A percentile compares a stretch with the other conserved stretches of the same genome.
These are phyloP conservation scores for Yamadazyma atmosphaerica DNA, from an alignment of 1,139 yeast species.

Conservation along the genomic window DNA sequence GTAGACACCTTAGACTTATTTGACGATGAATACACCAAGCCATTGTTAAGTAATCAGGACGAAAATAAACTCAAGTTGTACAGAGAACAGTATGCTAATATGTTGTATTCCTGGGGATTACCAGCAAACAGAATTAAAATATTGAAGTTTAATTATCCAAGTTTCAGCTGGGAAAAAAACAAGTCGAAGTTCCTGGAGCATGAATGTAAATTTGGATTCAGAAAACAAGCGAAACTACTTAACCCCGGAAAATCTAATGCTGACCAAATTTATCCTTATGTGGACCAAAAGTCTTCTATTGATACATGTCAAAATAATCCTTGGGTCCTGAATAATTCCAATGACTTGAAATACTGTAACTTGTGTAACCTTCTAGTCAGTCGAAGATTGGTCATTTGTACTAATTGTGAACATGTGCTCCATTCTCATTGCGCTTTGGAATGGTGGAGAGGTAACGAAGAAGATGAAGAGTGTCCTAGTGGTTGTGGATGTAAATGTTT, in stretches of 20 bases:
- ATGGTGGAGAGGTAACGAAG: constrained; percentile 70
- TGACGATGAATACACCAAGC: constrained; percentile 45
- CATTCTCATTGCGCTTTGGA: constrained; percentile 77
- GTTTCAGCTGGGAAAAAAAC: constrained; percentile 14
- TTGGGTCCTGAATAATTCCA: constrained; percentile 33
- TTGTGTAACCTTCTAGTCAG: constrained; percentile 63
- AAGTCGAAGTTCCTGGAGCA: constrained; percentile 33
- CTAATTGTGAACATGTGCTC: constrained; percentile 72
- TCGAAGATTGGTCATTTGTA: constrained; percentile 65
- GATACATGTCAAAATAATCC: constrained; percentile 25
- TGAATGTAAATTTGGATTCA: constrained; percentile 44
- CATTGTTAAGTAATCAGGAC: constrained; percentile 50
- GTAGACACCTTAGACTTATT: constrained; percentile 55
- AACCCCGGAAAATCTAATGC: constrained; percentile 10
- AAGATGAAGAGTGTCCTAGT: constrained; percentile 65
- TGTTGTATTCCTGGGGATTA: constrained; percentile 80
- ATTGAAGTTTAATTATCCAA: constrained; percentile 65
- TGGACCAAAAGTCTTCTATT: constrained; percentile 22
- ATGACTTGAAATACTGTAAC: constrained; percentile 48
- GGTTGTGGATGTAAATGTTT: constrained; percentile 89
- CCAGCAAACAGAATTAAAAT: constrained; percentile 76
- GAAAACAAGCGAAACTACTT: constrained; percentile 15
- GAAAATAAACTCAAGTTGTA: constrained; percentile 49
- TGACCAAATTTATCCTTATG: background rate
- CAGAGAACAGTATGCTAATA: constrained; percentile 75